These are phyloP conservation scores for Colletotrichum sp. DNA, from an alignment of 2,329 filamentous ascomycete genomes.

Conservation along the genomic window DNA sequence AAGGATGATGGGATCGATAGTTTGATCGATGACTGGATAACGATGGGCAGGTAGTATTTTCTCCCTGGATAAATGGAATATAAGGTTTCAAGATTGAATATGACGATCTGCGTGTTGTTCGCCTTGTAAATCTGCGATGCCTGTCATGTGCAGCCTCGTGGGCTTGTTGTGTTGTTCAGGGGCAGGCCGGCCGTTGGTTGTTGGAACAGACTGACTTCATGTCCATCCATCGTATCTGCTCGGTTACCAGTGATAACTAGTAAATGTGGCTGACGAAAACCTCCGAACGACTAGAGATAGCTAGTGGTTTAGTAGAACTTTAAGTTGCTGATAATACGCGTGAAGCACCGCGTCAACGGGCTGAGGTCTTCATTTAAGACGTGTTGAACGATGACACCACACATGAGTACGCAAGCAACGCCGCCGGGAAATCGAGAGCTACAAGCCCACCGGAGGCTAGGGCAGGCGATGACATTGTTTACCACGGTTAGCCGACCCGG, in stretches of 20 bases:
- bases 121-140: neutral
- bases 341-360: neutral
- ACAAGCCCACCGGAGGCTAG: neutral
- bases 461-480: neutral
- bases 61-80: neutral
- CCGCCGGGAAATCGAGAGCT: neutral
- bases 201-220: neutral
- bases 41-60: neutral
- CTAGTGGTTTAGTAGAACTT: neutral
- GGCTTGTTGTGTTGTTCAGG: neutral
- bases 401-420: neutral
- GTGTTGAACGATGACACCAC: neutral
- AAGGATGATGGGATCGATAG: neutral
- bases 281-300: neutral
- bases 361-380: neutral
- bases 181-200: neutral
- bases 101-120: neutral
- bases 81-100: neutral
- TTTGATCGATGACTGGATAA: neutral
- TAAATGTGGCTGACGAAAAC: neutral
- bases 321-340: neutral
- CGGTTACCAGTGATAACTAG: neutral
- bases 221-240: neutral
- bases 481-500: neutral
- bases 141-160: neutral